A percentile compares a stretch with the other conserved stretches of the same genome.
phyloP scores from a whole-genome alignment of 306 rosid species.

The Cucumis cinereus region DNA sequence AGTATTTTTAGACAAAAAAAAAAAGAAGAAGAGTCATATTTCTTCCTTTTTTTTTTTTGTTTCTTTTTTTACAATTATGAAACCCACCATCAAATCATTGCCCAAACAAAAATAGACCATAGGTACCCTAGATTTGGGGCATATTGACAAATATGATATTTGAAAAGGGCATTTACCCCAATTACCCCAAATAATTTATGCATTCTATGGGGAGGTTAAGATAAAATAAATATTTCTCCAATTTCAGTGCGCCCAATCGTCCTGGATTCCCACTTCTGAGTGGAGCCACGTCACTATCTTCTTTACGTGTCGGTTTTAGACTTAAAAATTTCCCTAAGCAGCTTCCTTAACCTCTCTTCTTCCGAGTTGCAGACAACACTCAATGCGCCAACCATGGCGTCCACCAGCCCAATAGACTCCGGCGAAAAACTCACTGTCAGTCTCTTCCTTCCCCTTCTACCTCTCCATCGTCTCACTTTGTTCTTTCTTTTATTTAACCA shows the following conservation, averaged over 20 bases:
- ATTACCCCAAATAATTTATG: background rate
- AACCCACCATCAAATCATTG: too few relatives aligned
- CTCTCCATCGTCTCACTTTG: background rate
- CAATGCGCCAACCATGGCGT: constrained; percentile 27
- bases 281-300: background rate
- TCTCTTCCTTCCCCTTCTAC: constrained; percentile 9
- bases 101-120: too few relatives aligned
- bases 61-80: too few relatives aligned
- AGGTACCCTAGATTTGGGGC: background rate
- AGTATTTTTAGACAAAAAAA: too few relatives aligned
- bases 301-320: constrained; percentile 7
- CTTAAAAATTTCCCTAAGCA: too few relatives aligned
- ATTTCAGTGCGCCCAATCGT: background rate
- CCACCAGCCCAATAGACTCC: constrained; percentile 60
- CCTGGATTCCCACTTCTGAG: background rate
- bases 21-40: too few relatives aligned
- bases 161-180: background rate
- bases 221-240: background rate
- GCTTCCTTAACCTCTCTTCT: background rate
- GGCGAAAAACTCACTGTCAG: constrained; percentile 35
- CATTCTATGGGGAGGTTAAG: too few relatives aligned
- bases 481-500: background rate
- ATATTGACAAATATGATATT: background rate
- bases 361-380: constrained; percentile 8
- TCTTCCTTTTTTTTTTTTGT: too few relatives aligned